Percentiles rank a stretch among this genome's conserved stretches.
Conservation (phyloP, 768 basidiomycete genomes). For the Megacollybia marginata region DNA sequence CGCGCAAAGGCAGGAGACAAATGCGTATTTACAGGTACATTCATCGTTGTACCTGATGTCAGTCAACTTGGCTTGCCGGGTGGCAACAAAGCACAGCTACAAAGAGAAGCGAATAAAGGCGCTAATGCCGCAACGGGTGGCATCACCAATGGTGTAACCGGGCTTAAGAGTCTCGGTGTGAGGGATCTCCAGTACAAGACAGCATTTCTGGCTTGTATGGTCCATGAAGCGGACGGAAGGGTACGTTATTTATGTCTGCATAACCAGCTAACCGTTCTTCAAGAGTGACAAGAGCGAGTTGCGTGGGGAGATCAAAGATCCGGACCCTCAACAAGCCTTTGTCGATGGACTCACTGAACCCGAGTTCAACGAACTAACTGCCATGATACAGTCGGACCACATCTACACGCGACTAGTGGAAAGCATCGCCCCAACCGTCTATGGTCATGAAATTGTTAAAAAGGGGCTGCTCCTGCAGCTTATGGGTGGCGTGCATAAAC, state of each 20-base stretch:
- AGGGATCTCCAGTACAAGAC: constrained; percentile 97
- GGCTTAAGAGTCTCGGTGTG: constrained; percentile 90
- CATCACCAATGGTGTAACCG: constrained; percentile 81
- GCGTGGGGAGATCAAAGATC: constrained; percentile 73
- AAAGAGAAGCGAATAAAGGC: constrained; percentile 72
- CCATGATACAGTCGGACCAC: constrained; percentile 91
- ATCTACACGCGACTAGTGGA: constrained; percentile 92
- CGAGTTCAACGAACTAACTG: constrained; percentile 90
- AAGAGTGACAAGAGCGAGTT: constrained; percentile 84
- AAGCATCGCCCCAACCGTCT: constrained; percentile 96
- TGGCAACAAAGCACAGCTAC: constrained; percentile 85
- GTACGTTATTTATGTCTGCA: constrained; percentile 38
- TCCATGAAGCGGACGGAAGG: constrained; percentile 80
- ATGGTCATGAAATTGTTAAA: constrained; percentile 98
- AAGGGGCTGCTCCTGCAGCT: constrained; percentile 93
- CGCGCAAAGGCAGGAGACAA: constrained; percentile 99
- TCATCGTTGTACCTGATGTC: constrained; percentile 98
- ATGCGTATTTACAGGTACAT: constrained; percentile 95
- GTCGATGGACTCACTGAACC: constrained; percentile 51
- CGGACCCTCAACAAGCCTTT: constrained; percentile 84
- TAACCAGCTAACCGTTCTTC: constrained; percentile 18
- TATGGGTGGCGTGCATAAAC: constrained; percentile 98
- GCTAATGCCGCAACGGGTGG: constrained; percentile 56
- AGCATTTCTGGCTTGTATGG: constrained; percentile 97
- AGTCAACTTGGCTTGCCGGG: constrained; percentile 93